These are phyloP conservation scores for Fraxinus pennsylvanica DNA, from an alignment of 257 asterid genomes.

Conservation along the genomic window DNA sequence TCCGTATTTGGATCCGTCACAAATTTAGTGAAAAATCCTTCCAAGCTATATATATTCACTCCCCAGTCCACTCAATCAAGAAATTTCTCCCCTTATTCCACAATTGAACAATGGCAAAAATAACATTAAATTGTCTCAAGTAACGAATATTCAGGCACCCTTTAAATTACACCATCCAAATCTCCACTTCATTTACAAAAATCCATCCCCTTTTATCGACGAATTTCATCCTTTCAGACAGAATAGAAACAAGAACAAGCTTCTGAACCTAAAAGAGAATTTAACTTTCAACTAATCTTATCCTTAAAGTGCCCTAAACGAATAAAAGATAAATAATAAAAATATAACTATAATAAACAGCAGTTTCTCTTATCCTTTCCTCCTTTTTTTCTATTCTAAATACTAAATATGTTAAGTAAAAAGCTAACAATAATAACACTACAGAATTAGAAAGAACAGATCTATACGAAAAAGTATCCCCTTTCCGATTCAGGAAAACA, in stretches of 20 bases:
- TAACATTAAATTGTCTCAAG: neutral
- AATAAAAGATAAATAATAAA: constrained; percentile 1
- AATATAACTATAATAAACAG: neutral
- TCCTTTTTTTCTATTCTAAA: neutral
- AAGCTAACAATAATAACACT: constrained; percentile 27
- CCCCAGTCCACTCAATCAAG: constrained; percentile 19
- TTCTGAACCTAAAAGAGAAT: constrained; percentile 25
- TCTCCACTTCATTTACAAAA: constrained; percentile 18
- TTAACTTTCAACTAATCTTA: constrained; percentile 35
- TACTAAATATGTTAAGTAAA: constrained; percentile 17
- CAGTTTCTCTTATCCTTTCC: constrained; percentile 15
- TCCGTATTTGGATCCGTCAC: constrained; percentile 77
- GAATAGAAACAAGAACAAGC: constrained; percentile 28
- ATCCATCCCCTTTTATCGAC: neutral
- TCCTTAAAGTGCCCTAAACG: constrained; percentile 23
- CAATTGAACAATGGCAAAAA: constrained; percentile 8
- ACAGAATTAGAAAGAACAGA: neutral
- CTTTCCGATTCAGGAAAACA: neutral
- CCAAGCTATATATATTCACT: constrained; percentile 21
- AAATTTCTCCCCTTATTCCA: constrained; percentile 30
- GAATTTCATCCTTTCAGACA: constrained; percentile 9
- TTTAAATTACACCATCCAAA: neutral
- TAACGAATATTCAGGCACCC: constrained; percentile 13
- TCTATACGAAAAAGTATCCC: constrained; percentile 5
- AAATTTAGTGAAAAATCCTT: constrained; percentile 23